Evolutionary conservation across 2,329 filamentous ascomycete species (phyloP).

Genomic region (Orbilia blumenaviensis): DNA sequence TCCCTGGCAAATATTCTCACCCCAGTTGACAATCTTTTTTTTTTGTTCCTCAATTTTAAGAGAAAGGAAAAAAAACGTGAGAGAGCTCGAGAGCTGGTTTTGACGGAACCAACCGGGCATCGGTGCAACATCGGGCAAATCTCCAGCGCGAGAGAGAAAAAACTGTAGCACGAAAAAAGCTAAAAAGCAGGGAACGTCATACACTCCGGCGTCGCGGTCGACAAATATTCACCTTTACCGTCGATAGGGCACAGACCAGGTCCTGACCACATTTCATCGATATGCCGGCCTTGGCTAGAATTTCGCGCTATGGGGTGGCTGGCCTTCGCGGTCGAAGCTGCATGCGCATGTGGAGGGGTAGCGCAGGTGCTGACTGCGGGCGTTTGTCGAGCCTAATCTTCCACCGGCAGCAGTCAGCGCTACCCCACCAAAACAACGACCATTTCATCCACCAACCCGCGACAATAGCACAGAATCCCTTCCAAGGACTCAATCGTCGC

Average conservation of each 20-base stretch:
- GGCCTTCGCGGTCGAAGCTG: conserved; percentile 19
- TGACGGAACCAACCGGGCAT: conserved; percentile 15
- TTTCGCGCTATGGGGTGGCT: conserved; percentile 49
- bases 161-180: conserved; percentile 15
- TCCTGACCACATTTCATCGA: conserved; percentile 6
- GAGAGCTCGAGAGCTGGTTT: background rate
- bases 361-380: background rate
- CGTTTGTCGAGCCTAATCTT: conserved; percentile 46
- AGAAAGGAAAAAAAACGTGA: conserved; percentile 8
- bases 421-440: conserved; percentile 53
- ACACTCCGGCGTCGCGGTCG: conserved; percentile 4
- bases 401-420: conserved; percentile 41
- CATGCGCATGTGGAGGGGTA: conserved; percentile 43
- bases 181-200: conserved; percentile 8
- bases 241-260: conserved; percentile 6
- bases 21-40: background rate
- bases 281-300: conserved; percentile 53
- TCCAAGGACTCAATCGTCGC: conserved; percentile 54
- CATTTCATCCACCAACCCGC: conserved; percentile 49
- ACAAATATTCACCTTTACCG: conserved; percentile 8
- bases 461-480: conserved; percentile 29
- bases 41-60: background rate
- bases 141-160: background rate
- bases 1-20: background rate
- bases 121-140: conserved; percentile 16